Conservation (phyloP, 1,284 basidiomycete genomes). For the Sporisorium iseilematis-ciliati region DNA sequence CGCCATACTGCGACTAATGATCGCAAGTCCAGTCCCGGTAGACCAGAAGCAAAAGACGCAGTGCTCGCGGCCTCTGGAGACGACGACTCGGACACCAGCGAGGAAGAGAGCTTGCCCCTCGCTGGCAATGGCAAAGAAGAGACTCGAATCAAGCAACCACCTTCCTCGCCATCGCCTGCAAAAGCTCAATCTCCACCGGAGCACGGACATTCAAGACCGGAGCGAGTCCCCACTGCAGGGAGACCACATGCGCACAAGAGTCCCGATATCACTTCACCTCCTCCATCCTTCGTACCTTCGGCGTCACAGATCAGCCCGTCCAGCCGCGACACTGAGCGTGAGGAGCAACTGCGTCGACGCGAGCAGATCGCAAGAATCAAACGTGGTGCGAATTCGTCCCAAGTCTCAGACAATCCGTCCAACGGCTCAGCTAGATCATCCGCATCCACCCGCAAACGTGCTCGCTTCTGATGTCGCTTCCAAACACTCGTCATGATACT, state of each 20-base stretch:
- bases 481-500: too few relatives aligned
- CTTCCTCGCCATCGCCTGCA: not conserved
- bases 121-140: not conserved
- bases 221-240: not conserved
- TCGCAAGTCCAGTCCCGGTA: not conserved
- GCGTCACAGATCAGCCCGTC: slow-evolving; percentile 13
- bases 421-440: not conserved
- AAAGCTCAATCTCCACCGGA: not conserved
- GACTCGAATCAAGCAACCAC: not conserved
- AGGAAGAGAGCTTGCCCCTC: slow-evolving; percentile 20
- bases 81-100: slow-evolving; percentile 11
- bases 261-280: slow-evolving; percentile 5
- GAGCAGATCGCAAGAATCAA: slow-evolving; percentile 35
- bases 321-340: slow-evolving; percentile 7
- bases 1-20: not conserved
- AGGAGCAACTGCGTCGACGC: slow-evolving; percentile 29
- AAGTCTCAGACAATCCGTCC: not conserved
- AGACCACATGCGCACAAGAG: not conserved
- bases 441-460: slow-evolving; percentile 20
- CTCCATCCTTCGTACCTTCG: slow-evolving; percentile 1
- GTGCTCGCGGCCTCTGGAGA: not conserved
- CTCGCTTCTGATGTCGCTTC: slow-evolving; percentile 21
- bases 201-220: not conserved
- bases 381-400: not conserved
- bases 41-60: not conserved